Evolutionary conservation across 805 yeast species (phyloP), one percentile per base, ranked within the genome.

Genomic region (Candida vartiovaarae): DNA sequence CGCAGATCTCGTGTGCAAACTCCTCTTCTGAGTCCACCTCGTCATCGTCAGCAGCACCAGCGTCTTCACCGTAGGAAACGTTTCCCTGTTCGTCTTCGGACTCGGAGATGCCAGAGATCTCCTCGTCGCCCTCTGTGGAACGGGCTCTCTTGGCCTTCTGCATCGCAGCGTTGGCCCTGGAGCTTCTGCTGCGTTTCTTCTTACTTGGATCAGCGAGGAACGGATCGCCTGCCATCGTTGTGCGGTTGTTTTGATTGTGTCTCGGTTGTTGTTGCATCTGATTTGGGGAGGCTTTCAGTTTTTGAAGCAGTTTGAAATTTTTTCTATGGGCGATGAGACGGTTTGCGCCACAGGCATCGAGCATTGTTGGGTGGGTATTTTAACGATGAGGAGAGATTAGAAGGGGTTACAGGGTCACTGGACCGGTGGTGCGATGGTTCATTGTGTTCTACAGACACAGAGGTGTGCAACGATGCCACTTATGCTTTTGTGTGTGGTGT

Each of bases 1-100:
- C 0, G 96, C 95, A 39, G 78, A 77, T 63, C n/a, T 91, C 98
- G 15, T 71, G 73, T 11, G 69, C 78, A 51, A 80, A 78, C 53
- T 83, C 95, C 52, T 82, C 93, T 30, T 83, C 91, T 10, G 84
- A 79, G 11, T 75, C 77, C 25, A 67, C 72, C 8, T 48, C 62
- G 25, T 61, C 68, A 24, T 62, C 68, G 24, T 63, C 70, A 8
- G 61, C 65, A 8, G 55, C 60, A 4, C 53, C 67, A 8, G 37
- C 33, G 6, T 59, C 62, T 20, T 61, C 63, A 9, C 56, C 64
- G 28, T 49, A 53, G 1, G 62, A 57, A 9, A 62, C 72, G 39
- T 66, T 68, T 10, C 68, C 72, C 33, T 68, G 71, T 34, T 67
- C 75, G 25, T 68, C 75, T 31, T 72, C 83, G 27, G 72, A 65